Base-by-base conservation (phyloP, 208 protist genomes). In the Trypanosoma platydactyli region DNA sequence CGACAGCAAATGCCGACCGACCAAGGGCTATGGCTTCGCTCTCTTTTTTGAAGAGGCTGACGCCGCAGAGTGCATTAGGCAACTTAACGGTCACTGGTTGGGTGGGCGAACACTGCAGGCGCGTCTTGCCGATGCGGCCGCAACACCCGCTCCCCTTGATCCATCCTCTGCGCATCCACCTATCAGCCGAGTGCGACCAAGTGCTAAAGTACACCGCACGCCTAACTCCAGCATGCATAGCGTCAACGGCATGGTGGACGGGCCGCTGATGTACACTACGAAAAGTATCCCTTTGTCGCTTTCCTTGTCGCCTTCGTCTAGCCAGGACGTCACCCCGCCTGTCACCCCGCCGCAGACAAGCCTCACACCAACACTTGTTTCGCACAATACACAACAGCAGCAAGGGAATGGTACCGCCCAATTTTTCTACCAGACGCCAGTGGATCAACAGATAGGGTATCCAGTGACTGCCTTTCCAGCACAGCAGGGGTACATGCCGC, bases 1-100 rank as follows among this genome's bases (percentile, higher is more conserved):
- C 0, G 85, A 91, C 64, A 77, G 49, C 45, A 82, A 73, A 27
- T 66, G 67, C 40, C 71, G 60, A 13, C 81, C 85, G 16, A 80
- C 74, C 13, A 91, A 91, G 61, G 80, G 81, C 30, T 88, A 88
- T 55, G 85, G 85, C 38, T 91, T 91, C 40, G 79, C 77, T 0
- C 80, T 91, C 41, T 91, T 86, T 62, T 84, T 74, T 60, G 68
- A 81, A 46, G 77, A 88, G 68, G 79, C 60, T 38, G 75, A 71
- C 56, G 85, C 85, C 15, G 74, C 68, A 7, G 68, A 63, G 35
- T 86, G 79, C 71, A 86, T 91, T 41, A 56, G 68, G 25, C 71
- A 71, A 1, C 59, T 91, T 12, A 80, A 91, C 50, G 81, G 81
- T 20, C 75, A 56, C 15, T 59, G 66, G 42, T 35, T 84, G 6